Conservation (phyloP, 2,329 filamentous ascomycete species). For the Xylariales sp. region DNA sequence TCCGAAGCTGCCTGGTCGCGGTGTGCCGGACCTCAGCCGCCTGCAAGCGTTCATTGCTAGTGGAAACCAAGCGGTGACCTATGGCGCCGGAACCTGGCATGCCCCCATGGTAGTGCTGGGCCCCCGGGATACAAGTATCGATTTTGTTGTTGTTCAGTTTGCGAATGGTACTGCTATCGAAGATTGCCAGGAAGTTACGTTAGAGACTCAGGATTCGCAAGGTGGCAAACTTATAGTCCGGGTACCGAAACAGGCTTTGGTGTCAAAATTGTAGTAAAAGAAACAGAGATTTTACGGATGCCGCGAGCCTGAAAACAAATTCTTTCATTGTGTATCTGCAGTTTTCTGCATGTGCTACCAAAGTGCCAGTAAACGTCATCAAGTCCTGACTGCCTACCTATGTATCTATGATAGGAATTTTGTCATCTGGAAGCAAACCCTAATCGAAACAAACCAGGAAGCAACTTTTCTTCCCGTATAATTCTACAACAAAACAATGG, state of each 20-base stretch:
- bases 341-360: too few species aligned
- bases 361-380: too few species aligned
- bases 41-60: slow-evolving; percentile 76
- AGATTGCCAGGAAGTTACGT: slow-evolving; percentile 77
- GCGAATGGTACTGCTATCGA: slow-evolving; percentile 76
- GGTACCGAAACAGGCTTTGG: slow-evolving; percentile 11
- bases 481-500: too few species aligned
- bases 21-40: slow-evolving; percentile 67
- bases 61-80: slow-evolving; percentile 81
- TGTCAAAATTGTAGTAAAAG: slow-evolving; percentile 11
- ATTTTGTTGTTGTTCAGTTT: slow-evolving; percentile 89
- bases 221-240: slow-evolving; percentile 19
- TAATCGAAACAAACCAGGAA: too few species aligned
- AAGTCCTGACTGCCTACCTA: too few species aligned
- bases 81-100: slow-evolving; percentile 89
- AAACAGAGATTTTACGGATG: neutral
- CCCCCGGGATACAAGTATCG: slow-evolving; percentile 50
- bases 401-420: too few species aligned
- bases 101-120: slow-evolving; percentile 93
- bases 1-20: slow-evolving; percentile 46
- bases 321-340: too few species aligned
- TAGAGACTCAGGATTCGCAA: slow-evolving; percentile 27
- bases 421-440: too few species aligned
- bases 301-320: too few species aligned
- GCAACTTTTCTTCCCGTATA: too few species aligned